phyloP scores from a whole-genome alignment of 768 basidiomycete species.

The Tylopilus sp. region DNA sequence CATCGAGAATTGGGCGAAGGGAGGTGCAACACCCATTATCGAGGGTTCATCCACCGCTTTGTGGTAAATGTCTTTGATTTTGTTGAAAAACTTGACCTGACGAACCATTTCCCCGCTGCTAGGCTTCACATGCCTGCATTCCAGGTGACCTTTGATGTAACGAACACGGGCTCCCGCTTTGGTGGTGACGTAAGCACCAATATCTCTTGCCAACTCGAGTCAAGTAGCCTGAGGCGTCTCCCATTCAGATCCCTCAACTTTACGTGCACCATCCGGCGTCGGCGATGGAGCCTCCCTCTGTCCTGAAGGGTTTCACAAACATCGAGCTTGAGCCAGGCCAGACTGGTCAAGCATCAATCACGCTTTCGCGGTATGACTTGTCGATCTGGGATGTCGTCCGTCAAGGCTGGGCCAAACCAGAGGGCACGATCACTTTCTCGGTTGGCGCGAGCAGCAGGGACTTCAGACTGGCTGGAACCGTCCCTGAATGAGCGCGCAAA shows the following conservation, averaged over 20 bases:
- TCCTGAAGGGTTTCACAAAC: slow-evolving; percentile 70
- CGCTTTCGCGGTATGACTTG: slow-evolving; percentile 64
- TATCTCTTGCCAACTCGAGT: not conserved
- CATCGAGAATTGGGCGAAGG: slow-evolving; percentile 54
- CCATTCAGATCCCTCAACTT: slow-evolving; percentile 65
- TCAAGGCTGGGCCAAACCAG: slow-evolving; percentile 74
- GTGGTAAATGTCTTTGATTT: slow-evolving; percentile 41
- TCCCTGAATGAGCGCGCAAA: slow-evolving; percentile 14
- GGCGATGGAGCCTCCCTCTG: slow-evolving; percentile 65
- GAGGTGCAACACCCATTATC: slow-evolving; percentile 49
- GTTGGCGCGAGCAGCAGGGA: slow-evolving; percentile 72
- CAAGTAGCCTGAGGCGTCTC: too few species aligned
- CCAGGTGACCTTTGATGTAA: slow-evolving; percentile 58
- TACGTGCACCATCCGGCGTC: slow-evolving; percentile 66
- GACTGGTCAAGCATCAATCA: slow-evolving; percentile 46
- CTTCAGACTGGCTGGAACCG: slow-evolving; percentile 45
- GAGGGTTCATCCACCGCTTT: slow-evolving; percentile 60
- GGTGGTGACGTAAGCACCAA: slow-evolving; percentile 63
- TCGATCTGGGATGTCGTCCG: slow-evolving; percentile 72
- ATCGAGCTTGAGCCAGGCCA: slow-evolving; percentile 48
- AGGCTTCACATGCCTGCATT: slow-evolving; percentile 68
- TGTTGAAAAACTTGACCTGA: not conserved
- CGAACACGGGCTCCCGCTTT: slow-evolving; percentile 56
- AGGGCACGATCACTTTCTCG: slow-evolving; percentile 57
- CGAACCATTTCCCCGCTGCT: not conserved